Conservation (phyloP, 768 basidiomycete genomes). For the Lentinula detonsa region DNA sequence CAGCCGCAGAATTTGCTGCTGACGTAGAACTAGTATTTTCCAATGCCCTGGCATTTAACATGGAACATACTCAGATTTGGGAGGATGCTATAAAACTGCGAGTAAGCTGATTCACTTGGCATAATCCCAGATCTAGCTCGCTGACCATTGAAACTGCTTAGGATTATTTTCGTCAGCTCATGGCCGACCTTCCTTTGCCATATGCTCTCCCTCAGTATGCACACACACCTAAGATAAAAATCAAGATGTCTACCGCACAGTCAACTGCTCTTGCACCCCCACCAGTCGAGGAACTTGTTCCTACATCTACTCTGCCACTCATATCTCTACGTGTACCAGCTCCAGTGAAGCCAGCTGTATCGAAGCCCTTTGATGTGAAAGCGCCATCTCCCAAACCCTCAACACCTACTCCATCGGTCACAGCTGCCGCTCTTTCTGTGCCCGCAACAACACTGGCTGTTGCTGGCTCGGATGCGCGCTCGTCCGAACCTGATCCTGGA, state of each 20-base stretch:
- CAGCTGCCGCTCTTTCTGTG: slow-evolving; percentile 19
- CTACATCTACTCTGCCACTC: background rate
- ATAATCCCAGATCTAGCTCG: background rate
- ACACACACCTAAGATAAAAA: slow-evolving; percentile 51
- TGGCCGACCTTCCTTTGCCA: slow-evolving; percentile 72
- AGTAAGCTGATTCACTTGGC: slow-evolving; percentile 30
- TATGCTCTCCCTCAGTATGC: slow-evolving; percentile 59
- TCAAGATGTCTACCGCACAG: slow-evolving; percentile 65
- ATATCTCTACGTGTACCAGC: slow-evolving; percentile 8
- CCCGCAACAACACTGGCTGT: slow-evolving; percentile 18
- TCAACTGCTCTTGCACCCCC: slow-evolving; percentile 24
- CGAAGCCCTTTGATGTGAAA: slow-evolving; percentile 18
- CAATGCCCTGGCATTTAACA: slow-evolving; percentile 86
- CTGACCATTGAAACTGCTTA: slow-evolving; percentile 20
- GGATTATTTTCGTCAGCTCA: slow-evolving; percentile 69
- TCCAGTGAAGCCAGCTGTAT: slow-evolving; percentile 14
- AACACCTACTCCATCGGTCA: slow-evolving; percentile 11
- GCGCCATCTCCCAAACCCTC: slow-evolving; percentile 11
- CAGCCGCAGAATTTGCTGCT: slow-evolving; percentile 64
- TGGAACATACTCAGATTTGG: slow-evolving; percentile 79
- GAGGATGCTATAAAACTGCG: slow-evolving; percentile 66
- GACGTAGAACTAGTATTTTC: slow-evolving; percentile 89
- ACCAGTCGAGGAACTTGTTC: slow-evolving; percentile 9
- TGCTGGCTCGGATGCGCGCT: slow-evolving; percentile 9
- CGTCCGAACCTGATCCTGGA: background rate